Evolutionary conservation across 495 filamentous ascomycete species (phyloP).

Genomic region (Trichoderma parareesei): DNA sequence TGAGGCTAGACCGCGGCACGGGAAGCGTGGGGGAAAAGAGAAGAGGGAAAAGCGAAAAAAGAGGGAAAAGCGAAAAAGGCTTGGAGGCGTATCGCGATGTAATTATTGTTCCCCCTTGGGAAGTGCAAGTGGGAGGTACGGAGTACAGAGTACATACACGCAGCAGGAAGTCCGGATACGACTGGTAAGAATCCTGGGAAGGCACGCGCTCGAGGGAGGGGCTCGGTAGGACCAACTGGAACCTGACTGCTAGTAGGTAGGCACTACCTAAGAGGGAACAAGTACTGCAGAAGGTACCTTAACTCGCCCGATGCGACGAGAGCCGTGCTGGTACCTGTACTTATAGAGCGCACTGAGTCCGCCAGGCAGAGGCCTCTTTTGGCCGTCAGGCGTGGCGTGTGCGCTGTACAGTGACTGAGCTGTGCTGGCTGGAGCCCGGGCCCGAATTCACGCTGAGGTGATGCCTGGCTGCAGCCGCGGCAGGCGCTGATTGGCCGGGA

Average conservation of each 20-base stretch:
- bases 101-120: slow-evolving; percentile 7
- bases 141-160: background rate
- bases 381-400: background rate
- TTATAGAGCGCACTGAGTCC: background rate
- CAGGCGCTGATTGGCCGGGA: background rate
- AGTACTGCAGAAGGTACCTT: too few relatives aligned
- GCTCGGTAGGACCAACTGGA: background rate
- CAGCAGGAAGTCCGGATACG: slow-evolving; percentile 7
- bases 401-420: slow-evolving; percentile 9
- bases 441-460: background rate
- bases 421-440: background rate
- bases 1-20: background rate
- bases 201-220: slow-evolving; percentile 8
- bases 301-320: background rate
- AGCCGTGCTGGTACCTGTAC: slow-evolving; percentile 1
- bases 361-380: background rate
- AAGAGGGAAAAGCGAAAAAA: background rate
- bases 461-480: background rate
- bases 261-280: too few relatives aligned
- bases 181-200: slow-evolving; percentile 3
- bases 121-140: slow-evolving; percentile 1
- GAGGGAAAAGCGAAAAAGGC: background rate
- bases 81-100: slow-evolving; percentile 9
- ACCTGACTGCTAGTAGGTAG: too few relatives aligned
- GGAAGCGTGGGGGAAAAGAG: background rate